These are phyloP conservation scores for Debaryomyces tyrocola DNA, from an alignment of 805 yeast genomes.

Conservation along the genomic window DNA sequence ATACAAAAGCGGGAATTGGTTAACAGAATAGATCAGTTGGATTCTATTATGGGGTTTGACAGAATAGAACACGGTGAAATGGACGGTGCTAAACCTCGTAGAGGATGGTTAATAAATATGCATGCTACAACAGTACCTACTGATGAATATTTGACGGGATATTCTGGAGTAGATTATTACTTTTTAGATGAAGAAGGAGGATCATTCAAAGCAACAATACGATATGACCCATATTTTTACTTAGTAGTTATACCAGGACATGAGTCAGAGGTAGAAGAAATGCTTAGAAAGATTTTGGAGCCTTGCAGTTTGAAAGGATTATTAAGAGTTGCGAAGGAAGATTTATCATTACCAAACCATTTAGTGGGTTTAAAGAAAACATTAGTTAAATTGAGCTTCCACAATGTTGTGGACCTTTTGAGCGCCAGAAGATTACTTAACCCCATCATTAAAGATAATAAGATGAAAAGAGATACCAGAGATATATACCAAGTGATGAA, in stretches of 20 bases:
- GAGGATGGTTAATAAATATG: slow-evolving; percentile 95
- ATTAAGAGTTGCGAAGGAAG: slow-evolving; percentile 66
- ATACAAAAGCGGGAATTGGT: slow-evolving; percentile 52
- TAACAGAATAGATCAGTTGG: slow-evolving; percentile 65
- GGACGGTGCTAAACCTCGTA: slow-evolving; percentile 45
- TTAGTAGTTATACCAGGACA: slow-evolving; percentile 60
- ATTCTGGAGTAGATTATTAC: slow-evolving; percentile 90
- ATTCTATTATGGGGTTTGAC: slow-evolving; percentile 84
- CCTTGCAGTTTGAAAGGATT: slow-evolving; percentile 53
- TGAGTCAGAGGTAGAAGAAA: slow-evolving; percentile 84
- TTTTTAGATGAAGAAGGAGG: slow-evolving; percentile 97
- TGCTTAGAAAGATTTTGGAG: slow-evolving; percentile 67
- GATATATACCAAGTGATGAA: slow-evolving; percentile 66
- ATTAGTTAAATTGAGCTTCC: slow-evolving; percentile 68
- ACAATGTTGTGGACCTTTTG: slow-evolving; percentile 69
- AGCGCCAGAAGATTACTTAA: slow-evolving; percentile 68
- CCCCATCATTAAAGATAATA: slow-evolving; percentile 73
- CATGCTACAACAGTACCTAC: slow-evolving; percentile 77
- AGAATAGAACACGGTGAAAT: slow-evolving; percentile 70
- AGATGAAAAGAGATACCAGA: slow-evolving; percentile 56
- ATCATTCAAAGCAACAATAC: slow-evolving; percentile 80
- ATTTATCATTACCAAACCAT: slow-evolving; percentile 81
- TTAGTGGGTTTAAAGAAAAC: slow-evolving; percentile 69
- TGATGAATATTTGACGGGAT: slow-evolving; percentile 60
- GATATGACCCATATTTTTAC: slow-evolving; percentile 84